Evolutionary conservation across 2,329 filamentous ascomycete species (phyloP), one percentile per base, ranked within the genome.

Genomic region (Hawksworthiomyces lignivorus): DNA sequence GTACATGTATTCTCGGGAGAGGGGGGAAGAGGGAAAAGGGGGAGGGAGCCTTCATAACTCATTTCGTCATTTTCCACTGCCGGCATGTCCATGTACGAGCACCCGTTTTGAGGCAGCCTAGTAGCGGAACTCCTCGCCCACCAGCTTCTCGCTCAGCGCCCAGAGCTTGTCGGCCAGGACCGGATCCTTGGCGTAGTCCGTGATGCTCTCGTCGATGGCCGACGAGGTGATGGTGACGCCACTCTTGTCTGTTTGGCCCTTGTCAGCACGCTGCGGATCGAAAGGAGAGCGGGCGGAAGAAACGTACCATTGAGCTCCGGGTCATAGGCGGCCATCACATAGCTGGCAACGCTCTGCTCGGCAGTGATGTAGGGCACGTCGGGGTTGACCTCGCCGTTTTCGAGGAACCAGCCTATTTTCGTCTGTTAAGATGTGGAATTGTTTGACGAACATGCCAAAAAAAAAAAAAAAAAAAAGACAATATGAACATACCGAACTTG

Each of bases 121-220:
- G n/a, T 43, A 45, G 5, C 30, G 28, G 45, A 65, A 65, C 33
- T 57, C 51, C 37, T 66, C 54, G 2, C 57, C 59, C 9, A 68
- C 64, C 33, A 69, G 48, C 49, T 62, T 51, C 56, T 67, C 62
- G n/a, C 61, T 67, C 32, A 67, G 22, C 28, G 56, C 56, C 67
- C 67, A 70, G 34, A 69, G 52, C 51, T 52, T 63, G 39, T 62
- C 59, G 1, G 67, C 65, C 36, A 50, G 50, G 21, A 46, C 46
- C 43, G 29, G 50, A 41, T 46, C 44, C 31, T 8, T 51, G 45
- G 40, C 47, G 26, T 37, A 50, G 39, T 35, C 38, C 26, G 63
- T 49, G 17, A 61, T 59, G 11, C 56, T 57, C 33, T 64, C 46
- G 10, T 57, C 21, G 7, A 67, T 48, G 19, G 22, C 28, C 8